Base-by-base conservation (phyloP, 768 basidiomycete species). In the Suillus weaverae region DNA sequence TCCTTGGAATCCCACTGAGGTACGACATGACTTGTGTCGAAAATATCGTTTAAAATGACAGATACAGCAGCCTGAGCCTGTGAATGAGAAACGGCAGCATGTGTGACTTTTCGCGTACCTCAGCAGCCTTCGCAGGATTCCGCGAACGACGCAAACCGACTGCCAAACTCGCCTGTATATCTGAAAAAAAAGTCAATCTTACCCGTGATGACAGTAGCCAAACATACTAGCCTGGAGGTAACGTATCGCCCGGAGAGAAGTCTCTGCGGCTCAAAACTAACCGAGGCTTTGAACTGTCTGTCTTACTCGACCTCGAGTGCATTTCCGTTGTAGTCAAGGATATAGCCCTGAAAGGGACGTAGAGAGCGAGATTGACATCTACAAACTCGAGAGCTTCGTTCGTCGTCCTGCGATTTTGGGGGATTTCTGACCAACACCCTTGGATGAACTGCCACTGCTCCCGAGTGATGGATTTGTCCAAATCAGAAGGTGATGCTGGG, bases 361-460 rank as follows among this genome's bases (percentile, higher is more conserved):
- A 59, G 26, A 59, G 56, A 30, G 26, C 56, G 26, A 59, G 56
- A 59, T 59, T 59, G 38, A 59, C 38, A 30, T 59, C 56, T 39
- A 59, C 22, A 26, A 59, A 59, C 26, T 59, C 56, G 38, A 59
- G 56, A 18, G 38, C 56, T 59, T 59, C 56, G 26, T 39, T 39
- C 1, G 56, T 59, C 18, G 56, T 41, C 26, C 38, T 38, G 26
- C 56, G 56, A 30, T 39, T 30, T 11, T 39, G 5, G 26, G 56
- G 56, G 26, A 30, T 41, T 30, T 26, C 26, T 81, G 67, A 13
- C 76, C 38, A 59, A 30, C 56, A 59, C 5, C 56, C 38, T 39
- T 59, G 56, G 13, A 59, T 59, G 56, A 59, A 59, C 26, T 41
- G 61, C 61, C 61, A 62, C 9, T 62, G 55, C 22, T 56, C 56